phyloP scores from a whole-genome alignment of 768 basidiomycete species.

The Artomyces pyxidatus region DNA sequence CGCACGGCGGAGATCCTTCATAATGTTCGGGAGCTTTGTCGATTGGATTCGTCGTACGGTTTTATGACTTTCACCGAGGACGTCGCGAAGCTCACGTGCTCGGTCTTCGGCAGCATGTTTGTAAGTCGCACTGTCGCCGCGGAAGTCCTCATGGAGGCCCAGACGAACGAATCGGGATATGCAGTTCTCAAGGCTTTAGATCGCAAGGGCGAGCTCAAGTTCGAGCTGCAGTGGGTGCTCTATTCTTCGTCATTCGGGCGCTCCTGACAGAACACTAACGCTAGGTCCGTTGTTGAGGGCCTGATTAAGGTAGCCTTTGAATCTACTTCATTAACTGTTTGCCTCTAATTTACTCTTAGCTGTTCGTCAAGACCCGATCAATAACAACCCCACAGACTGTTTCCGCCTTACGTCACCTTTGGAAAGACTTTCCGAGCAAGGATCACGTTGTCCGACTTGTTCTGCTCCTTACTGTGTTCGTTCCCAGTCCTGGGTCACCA shows the following conservation, averaged over 20 bases:
- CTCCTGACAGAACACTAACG: not conserved
- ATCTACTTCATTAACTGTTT: not conserved
- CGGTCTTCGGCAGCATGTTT: constrained; percentile 52
- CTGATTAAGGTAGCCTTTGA: constrained; percentile 49
- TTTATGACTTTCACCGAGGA: too few relatives aligned
- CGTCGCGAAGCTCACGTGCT: constrained; percentile 4
- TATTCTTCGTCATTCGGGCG: not conserved
- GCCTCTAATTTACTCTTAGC: constrained; percentile 29
- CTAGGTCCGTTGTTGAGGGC: constrained; percentile 49
- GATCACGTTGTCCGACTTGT: constrained; percentile 59
- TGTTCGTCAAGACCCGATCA: constrained; percentile 63
- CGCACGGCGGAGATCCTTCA: constrained; percentile 54
- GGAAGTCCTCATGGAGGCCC: constrained; percentile 77
- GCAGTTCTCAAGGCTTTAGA: constrained; percentile 59
- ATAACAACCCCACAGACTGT: constrained; percentile 42
- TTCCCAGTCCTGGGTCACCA: constrained; percentile 21
- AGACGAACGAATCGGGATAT: constrained; percentile 62
- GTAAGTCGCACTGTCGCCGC: constrained; percentile 76
- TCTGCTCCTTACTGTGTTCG: constrained; percentile 64
- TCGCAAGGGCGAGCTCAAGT: constrained; percentile 56
- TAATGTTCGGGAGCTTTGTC: constrained; percentile 66
- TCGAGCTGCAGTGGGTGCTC: constrained; percentile 52
- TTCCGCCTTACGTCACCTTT: constrained; percentile 52
- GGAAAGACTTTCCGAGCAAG: constrained; percentile 55
- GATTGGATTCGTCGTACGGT: constrained; percentile 57